A percentile compares a stretch with the other conserved stretches of the same genome.
These are phyloP conservation scores for Aphanomyces astaci DNA, from an alignment of 352 stramenopile genomes.

Conservation along the genomic window DNA sequence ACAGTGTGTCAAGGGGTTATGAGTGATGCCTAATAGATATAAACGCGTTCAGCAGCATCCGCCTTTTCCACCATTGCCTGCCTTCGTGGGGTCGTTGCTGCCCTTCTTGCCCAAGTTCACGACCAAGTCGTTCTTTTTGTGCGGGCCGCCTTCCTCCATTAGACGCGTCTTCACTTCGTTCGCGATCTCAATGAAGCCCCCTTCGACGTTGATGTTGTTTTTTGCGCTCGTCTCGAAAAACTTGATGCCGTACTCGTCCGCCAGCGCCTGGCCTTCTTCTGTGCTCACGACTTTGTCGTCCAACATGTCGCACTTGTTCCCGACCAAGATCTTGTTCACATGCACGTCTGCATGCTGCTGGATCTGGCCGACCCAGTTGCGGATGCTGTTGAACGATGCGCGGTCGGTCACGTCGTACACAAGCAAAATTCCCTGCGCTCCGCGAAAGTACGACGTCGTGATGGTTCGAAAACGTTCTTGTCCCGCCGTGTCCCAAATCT, in stretches of 20 bases:
- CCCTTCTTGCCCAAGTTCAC: constrained; percentile 55
- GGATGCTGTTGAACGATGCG: constrained; percentile 95
- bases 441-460: constrained; percentile 98
- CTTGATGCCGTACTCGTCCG: constrained; percentile 91
- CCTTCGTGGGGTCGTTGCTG: constrained; percentile 47
- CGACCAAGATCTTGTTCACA: constrained; percentile 99
- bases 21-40: constrained; percentile 22
- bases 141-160: constrained; percentile 78
- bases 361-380: constrained; percentile 97
- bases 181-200: constrained; percentile 83
- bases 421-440: constrained; percentile 97
- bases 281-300: constrained; percentile 94
- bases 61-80: constrained; percentile 32
- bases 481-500: constrained; percentile 98
- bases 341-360: constrained; percentile 97
- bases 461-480: constrained; percentile 99
- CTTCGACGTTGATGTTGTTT: constrained; percentile 94
- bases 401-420: constrained; percentile 98
- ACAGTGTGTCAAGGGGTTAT: too few relatives aligned
- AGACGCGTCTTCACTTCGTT: constrained; percentile 85
- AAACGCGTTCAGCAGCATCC: constrained; percentile 63
- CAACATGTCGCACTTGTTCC: constrained; percentile 99
- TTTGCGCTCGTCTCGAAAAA: constrained; percentile 95
- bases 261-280: constrained; percentile 91
- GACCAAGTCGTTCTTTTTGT: constrained; percentile 64